phyloP scores from a whole-genome alignment of 2,329 filamentous ascomycete species.

The Exophiala viscosa region DNA sequence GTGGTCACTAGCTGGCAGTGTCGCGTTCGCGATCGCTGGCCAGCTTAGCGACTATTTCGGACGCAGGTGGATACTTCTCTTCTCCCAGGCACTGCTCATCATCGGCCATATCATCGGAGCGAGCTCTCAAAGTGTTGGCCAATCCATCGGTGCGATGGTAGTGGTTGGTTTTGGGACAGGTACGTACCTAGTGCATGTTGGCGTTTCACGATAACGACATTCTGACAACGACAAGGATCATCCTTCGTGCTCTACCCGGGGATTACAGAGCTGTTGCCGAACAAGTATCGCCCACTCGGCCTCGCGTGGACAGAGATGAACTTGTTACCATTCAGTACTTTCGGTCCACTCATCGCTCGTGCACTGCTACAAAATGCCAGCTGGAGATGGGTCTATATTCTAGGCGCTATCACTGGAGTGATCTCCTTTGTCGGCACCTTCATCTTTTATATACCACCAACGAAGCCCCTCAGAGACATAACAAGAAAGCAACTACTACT shows the following conservation, averaged over 20 bases:
- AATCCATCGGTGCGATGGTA: slow-evolving; percentile 9
- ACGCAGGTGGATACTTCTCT: background rate
- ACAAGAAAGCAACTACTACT: slow-evolving; percentile 27
- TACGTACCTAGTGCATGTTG: background rate
- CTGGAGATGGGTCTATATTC: slow-evolving; percentile 9
- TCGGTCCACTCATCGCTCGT: slow-evolving; percentile 6
- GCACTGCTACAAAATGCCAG: background rate
- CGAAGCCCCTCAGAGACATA: background rate
- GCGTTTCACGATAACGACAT: background rate
- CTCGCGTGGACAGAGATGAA: slow-evolving; percentile 6
- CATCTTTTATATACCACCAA: slow-evolving; percentile 9
- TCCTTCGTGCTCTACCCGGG: background rate
- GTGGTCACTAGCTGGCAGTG: slow-evolving; percentile 6
- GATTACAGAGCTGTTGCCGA: slow-evolving; percentile 9
- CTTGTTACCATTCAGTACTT: slow-evolving; percentile 1
- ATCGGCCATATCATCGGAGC: slow-evolving; percentile 8
- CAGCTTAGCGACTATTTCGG: slow-evolving; percentile 10
- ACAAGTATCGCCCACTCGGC: slow-evolving; percentile 9
- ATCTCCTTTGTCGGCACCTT: slow-evolving; percentile 4
- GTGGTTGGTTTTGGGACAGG: slow-evolving; percentile 6
- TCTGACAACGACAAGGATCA: background rate
- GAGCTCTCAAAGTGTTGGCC: background rate
- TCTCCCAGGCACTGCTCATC: slow-evolving; percentile 1
- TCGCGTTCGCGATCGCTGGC: slow-evolving; percentile 4
- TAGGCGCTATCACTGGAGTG: slow-evolving; percentile 6